Evolutionary conservation across 176 grass and related monocot species (phyloP), one percentile per base, ranked within the genome.

Genomic region (Ensete glaucum): DNA sequence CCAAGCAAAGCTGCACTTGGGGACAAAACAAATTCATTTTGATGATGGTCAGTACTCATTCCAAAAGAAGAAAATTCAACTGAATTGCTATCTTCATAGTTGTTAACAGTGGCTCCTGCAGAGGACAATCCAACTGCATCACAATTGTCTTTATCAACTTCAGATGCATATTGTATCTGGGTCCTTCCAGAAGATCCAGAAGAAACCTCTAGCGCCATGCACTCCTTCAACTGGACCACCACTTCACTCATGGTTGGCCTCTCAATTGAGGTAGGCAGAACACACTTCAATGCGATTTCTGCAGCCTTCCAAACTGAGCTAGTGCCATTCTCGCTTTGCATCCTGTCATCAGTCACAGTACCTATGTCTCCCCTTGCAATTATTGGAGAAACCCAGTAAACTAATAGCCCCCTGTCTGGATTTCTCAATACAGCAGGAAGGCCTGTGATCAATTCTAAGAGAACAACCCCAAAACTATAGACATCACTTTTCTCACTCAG

Each of bases 401-500:
- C 15, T 19, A 62, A 19, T 15, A 19, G 17, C 17, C 57, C 57
- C 57, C 57, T 62, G 20, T 62, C 57, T 7, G 57, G 57, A 17
- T 62, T 62, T n/a, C 57, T 62, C 20, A 62, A 16, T 17, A 71
- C 20, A n/a, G 68, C 9, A 71, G 68, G 34, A 12, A 16, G 34
- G 1, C 16, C 68, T 11, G 68, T 20, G 43, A 71, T 71, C 16
- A 71, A 27, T 34, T 52, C 68, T 10, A 71, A 51, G 68, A 71
- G 68, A 51, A 71, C 68, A 10, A 71, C 68, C 2, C 68, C 68
- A 51, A 50, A 71, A 34, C 43, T 71, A 51, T 10, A 71, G 24
- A 71, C 43, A 71, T 71, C 68, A 71, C 68, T 71, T 16, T 71
- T 71, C 16, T 71, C 68, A n/a, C 11, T 71, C 1, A 51, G 48